Percentiles rank a stretch among this genome's conserved stretches.
These are phyloP conservation scores for Clarkia xantiana DNA, from an alignment of 345 rosid species.

Conservation along the genomic window DNA sequence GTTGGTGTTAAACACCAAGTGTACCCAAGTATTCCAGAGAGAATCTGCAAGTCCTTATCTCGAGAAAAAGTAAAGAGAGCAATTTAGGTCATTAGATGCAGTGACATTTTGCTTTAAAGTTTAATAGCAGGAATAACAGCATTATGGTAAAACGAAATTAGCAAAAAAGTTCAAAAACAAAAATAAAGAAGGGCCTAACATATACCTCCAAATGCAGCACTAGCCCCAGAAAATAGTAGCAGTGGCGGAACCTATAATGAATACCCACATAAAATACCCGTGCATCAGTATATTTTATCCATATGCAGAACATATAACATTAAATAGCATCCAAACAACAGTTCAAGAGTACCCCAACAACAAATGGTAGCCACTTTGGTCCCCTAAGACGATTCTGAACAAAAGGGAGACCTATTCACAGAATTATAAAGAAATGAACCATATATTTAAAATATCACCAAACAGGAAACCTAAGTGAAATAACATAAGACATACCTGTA, in stretches of 20 bases:
- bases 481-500: slow-evolving; percentile 31
- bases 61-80: neutral
- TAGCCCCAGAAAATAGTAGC: slow-evolving; percentile 55
- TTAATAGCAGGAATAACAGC: neutral
- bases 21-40: too few species aligned
- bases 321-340: neutral
- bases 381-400: slow-evolving; percentile 60
- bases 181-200: neutral
- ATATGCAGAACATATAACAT: neutral
- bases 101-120: too few species aligned
- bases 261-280: slow-evolving; percentile 9
- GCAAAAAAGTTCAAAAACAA: neutral
- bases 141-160: neutral
- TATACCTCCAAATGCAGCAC: slow-evolving; percentile 89
- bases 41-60: neutral
- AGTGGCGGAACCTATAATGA: slow-evolving; percentile 61
- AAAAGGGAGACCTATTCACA: slow-evolving; percentile 49
- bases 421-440: slow-evolving; percentile 1
- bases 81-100: too few species aligned
- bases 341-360: slow-evolving; percentile 39
- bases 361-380: slow-evolving; percentile 77
- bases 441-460: neutral
- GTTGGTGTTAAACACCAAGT: too few species aligned
- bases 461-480: neutral
- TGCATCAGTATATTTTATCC: slow-evolving; percentile 2